Evolutionary conservation across 208 protist genomes (phyloP).

Genomic region (Phytomonas sp.): DNA sequence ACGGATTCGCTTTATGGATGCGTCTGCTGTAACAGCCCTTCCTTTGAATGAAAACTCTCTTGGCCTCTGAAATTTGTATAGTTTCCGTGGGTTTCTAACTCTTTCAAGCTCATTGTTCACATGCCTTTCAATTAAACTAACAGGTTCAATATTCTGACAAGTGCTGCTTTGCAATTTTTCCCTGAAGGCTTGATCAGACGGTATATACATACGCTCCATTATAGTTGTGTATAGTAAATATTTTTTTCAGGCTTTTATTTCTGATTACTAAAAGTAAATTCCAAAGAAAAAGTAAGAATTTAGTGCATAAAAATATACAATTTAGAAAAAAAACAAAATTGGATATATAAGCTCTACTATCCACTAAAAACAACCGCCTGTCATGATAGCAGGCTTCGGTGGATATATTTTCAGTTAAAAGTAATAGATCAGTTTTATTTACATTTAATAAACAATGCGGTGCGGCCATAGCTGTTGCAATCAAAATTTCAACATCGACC

Average conservation of each 20-base stretch:
- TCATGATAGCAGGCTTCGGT: not conserved
- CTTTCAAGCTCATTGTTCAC: conserved; percentile 64
- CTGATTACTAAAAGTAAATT: not conserved
- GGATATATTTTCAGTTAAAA: not conserved
- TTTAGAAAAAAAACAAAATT: not conserved
- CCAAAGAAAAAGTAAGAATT: not conserved
- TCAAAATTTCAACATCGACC: not conserved
- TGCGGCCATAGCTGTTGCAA: not conserved
- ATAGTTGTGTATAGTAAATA: not conserved
- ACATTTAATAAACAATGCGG: not conserved
- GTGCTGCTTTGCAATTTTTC: conserved; percentile 47
- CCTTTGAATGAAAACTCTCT: conserved; percentile 45
- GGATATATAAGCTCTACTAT: not conserved
- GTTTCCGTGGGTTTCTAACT: conserved; percentile 31
- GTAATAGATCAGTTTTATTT: not conserved
- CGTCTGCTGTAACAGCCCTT: conserved; percentile 15
- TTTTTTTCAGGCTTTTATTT: not conserved
- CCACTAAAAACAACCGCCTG: not conserved
- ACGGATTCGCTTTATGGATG: not conserved
- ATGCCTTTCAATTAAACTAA: conserved; percentile 59
- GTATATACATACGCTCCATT: conserved; percentile 9
- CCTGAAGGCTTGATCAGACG: conserved; percentile 14
- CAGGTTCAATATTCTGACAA: conserved; percentile 25
- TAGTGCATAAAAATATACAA: not conserved
- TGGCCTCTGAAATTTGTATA: conserved; percentile 82